These are phyloP conservation scores for Erodium trifolium DNA, from an alignment of 441 rosid species.

Conservation along the genomic window DNA sequence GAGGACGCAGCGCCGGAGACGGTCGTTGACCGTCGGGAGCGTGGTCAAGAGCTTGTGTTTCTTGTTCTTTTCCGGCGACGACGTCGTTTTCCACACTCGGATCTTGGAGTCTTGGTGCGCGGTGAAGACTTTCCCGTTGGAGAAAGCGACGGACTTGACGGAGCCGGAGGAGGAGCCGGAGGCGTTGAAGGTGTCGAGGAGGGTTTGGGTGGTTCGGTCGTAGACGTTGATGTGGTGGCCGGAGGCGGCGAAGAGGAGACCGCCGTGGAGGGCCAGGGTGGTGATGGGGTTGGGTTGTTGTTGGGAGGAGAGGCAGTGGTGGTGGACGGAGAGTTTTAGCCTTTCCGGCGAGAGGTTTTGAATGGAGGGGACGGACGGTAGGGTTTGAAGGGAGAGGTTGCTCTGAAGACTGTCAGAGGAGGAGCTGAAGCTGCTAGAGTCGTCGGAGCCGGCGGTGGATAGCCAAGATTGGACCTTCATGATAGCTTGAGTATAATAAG, in stretches of 20 bases:
- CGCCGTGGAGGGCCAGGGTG: background rate
- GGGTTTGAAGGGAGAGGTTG: background rate
- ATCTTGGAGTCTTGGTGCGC: background rate
- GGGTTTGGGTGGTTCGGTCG: background rate
- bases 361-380: background rate
- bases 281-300: background rate
- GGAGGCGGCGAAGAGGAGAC: background rate
- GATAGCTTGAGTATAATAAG: too few relatives aligned
- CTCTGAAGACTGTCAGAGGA: background rate
- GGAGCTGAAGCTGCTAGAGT: background rate
- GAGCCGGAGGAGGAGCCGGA: background rate
- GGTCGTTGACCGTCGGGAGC: background rate
- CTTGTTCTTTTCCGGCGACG: background rate
- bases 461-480: background rate
- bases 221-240: background rate
- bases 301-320: background rate
- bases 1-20: background rate
- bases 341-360: background rate
- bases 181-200: background rate
- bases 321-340: background rate
- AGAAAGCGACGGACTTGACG: background rate
- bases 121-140: background rate
- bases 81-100: background rate
- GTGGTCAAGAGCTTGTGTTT: background rate
- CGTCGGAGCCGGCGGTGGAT: background rate